Evolutionary conservation across 306 rosid species (phyloP).

Genomic region (Quercus bicolor): DNA sequence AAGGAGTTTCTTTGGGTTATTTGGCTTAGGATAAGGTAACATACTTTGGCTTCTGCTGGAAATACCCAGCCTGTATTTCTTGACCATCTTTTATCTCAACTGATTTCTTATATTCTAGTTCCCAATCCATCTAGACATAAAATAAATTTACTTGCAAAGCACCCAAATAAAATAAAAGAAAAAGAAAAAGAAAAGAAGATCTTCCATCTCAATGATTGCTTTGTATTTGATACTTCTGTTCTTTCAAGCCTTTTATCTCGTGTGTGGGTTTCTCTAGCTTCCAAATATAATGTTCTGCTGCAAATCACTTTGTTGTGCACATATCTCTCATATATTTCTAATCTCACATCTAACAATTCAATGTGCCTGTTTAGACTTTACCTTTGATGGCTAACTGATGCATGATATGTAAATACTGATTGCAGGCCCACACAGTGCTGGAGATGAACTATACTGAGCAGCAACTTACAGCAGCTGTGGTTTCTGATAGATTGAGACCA

Average conservation of each 20-base stretch:
- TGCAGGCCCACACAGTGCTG: constrained; percentile 93
- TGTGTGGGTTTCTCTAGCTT: background rate
- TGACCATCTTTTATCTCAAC: too few relatives aligned
- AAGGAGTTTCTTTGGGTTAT: background rate
- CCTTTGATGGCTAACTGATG: background rate
- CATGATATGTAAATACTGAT: constrained; percentile 11
- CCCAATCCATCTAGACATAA: too few relatives aligned
- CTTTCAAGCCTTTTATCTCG: too few relatives aligned
- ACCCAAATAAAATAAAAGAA: too few relatives aligned
- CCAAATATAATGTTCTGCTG: background rate
- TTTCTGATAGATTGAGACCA: constrained; percentile 75
- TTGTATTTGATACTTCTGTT: background rate
- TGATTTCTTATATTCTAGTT: too few relatives aligned
- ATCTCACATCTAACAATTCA: background rate
- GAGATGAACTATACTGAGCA: constrained; percentile 97
- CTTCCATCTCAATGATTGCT: background rate
- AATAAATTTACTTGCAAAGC: too few relatives aligned
- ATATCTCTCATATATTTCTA: background rate
- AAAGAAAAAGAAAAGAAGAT: too few relatives aligned
- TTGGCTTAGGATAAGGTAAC: too few relatives aligned
- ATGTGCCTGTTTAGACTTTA: background rate
- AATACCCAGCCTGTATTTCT: too few relatives aligned
- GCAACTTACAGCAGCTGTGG: constrained; percentile 86
- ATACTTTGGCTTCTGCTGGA: too few relatives aligned
- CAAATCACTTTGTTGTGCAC: constrained; percentile 19